phyloP scores from a whole-genome alignment of 768 basidiomycete genomes.

The Saitozyma podzolica region DNA sequence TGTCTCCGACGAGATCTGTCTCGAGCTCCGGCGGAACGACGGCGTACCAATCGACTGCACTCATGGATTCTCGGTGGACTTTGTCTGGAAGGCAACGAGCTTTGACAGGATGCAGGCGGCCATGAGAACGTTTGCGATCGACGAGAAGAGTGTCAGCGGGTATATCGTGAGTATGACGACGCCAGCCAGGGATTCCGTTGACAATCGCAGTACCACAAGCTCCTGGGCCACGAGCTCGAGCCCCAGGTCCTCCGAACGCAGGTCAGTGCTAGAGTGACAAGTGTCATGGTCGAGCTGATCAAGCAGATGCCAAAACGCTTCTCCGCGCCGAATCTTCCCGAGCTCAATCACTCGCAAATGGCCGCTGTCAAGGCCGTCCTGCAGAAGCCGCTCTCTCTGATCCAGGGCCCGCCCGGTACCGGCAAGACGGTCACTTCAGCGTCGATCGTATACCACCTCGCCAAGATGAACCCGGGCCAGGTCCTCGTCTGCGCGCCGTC shows the following conservation, averaged over 20 bases:
- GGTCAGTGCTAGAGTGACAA: slow-evolving; percentile 5
- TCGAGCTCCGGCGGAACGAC: slow-evolving; percentile 86
- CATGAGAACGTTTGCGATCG: slow-evolving; percentile 99
- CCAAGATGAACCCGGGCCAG: slow-evolving; percentile 99
- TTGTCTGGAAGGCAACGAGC: slow-evolving; percentile 99
- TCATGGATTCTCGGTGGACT: slow-evolving; percentile 95
- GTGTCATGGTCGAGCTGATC: slow-evolving; percentile 3
- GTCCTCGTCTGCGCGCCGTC: slow-evolving; percentile 98
- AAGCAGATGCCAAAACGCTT: slow-evolving; percentile 93
- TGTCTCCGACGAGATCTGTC: slow-evolving; percentile 94
- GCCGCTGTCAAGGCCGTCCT: slow-evolving; percentile 98
- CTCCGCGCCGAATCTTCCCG: slow-evolving; percentile 94
- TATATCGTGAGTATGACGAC: slow-evolving; percentile 74
- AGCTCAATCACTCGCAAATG: slow-evolving; percentile 99
- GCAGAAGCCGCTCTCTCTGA: slow-evolving; percentile 94
- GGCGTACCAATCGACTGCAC: slow-evolving; percentile 92
- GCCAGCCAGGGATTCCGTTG: background rate
- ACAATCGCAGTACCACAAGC: slow-evolving; percentile 83
- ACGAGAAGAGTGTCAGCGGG: slow-evolving; percentile 98
- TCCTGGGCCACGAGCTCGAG: slow-evolving; percentile 95
- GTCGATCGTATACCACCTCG: slow-evolving; percentile 96
- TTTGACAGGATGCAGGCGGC: slow-evolving; percentile 99
- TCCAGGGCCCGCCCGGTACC: slow-evolving; percentile 97
- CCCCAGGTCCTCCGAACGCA: slow-evolving; percentile 67
- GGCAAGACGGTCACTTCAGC: slow-evolving; percentile 99